Percentiles rank a stretch among this genome's conserved stretches.
phyloP scores from a whole-genome alignment of 495 filamentous ascomycete species.

The Astrothelium macrocarpum region DNA sequence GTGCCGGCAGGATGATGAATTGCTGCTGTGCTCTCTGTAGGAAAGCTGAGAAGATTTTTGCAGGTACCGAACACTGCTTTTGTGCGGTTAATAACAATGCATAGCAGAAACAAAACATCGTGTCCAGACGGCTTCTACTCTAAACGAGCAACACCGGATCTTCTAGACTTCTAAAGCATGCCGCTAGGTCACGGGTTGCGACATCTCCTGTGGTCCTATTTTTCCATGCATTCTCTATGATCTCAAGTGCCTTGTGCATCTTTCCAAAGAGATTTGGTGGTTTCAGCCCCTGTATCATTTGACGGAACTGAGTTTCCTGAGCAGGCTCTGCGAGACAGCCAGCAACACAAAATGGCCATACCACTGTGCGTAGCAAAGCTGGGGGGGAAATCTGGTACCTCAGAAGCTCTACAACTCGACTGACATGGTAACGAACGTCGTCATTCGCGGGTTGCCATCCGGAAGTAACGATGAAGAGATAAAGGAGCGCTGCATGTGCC shows the following conservation, averaged over 20 bases:
- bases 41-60: no score
- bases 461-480: constrained; percentile 41
- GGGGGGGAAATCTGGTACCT: constrained; percentile 17
- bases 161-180: background rate
- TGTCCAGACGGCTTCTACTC: background rate
- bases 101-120: background rate
- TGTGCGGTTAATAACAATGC: no score
- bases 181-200: background rate
- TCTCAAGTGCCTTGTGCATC: background rate
- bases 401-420: constrained; percentile 23
- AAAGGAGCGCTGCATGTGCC: constrained; percentile 41
- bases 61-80: no score
- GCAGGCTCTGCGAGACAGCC: constrained; percentile 27
- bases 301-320: constrained; percentile 20
- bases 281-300: background rate
- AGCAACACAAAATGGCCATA: constrained; percentile 29
- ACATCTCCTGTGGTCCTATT: background rate
- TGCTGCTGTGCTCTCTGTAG: no score
- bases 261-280: constrained; percentile 9
- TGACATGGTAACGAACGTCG: constrained; percentile 26
- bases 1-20: no score
- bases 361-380: constrained; percentile 25
- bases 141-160: background rate
- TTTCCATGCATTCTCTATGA: background rate
- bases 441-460: constrained; percentile 42